A percentile compares a stretch with the other conserved stretches of the same genome.
Evolutionary conservation across 768 basidiomycete species (phyloP).

Genomic region (Tricholoma furcatifolium): DNA sequence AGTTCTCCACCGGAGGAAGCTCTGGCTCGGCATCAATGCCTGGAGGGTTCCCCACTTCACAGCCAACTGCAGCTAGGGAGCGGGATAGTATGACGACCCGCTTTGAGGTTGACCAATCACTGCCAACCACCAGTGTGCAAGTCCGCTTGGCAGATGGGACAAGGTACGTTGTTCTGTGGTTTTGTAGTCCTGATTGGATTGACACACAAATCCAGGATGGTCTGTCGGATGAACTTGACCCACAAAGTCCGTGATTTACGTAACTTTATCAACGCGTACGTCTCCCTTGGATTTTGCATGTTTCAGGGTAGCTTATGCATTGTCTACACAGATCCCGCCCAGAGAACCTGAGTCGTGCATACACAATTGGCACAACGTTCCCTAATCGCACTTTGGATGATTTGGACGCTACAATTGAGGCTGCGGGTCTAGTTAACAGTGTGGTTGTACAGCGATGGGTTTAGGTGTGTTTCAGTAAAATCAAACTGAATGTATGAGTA

Average conservation of each 20-base stretch:
- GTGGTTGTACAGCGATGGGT: conserved; percentile 85
- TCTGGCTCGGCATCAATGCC: conserved; percentile 42
- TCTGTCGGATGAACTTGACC: conserved; percentile 84
- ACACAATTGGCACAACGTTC: conserved; percentile 87
- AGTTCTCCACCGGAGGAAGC: conserved; percentile 15
- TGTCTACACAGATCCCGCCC: conserved; percentile 57
- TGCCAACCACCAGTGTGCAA: conserved; percentile 88
- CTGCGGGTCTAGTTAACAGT: conserved; percentile 73
- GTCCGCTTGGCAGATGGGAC: conserved; percentile 90
- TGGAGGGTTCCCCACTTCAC: conserved; percentile 52
- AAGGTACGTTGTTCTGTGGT: conserved; percentile 41
- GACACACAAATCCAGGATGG: conserved; percentile 48
- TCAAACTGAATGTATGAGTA: conserved; percentile 7
- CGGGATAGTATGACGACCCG: conserved; percentile 42
- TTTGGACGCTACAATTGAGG: conserved; percentile 61
- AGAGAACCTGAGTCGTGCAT: conserved; percentile 57
- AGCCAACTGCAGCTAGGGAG: conserved; percentile 18
- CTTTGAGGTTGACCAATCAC: conserved; percentile 80
- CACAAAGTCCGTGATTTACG: conserved; percentile 87
- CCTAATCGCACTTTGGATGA: conserved; percentile 75
- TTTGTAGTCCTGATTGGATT: background rate
- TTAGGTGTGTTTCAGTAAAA: conserved; percentile 21
- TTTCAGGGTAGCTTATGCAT: background rate
- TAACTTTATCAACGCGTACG: conserved; percentile 88
- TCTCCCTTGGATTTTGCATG: conserved; percentile 17